Percentiles rank a stretch among this genome's conserved stretches.
Evolutionary conservation across 2,329 filamentous ascomycete genomes (phyloP).

Genomic region (Hypocreales sp.): DNA sequence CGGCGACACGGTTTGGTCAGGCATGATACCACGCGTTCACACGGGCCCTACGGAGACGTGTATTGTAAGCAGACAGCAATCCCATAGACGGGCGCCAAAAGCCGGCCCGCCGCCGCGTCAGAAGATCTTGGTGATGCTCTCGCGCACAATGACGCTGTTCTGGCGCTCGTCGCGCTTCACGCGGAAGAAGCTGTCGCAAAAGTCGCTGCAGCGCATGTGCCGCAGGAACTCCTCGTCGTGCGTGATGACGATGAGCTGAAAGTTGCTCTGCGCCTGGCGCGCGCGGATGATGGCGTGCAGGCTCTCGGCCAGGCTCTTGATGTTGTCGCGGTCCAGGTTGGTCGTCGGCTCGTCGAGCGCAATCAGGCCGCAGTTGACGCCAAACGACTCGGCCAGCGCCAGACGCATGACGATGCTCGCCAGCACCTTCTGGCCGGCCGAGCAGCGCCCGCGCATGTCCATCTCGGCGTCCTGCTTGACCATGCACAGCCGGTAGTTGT

Average conservation of each 20-base stretch:
- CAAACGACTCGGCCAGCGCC: constrained; percentile 91
- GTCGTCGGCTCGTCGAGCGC: constrained; percentile 96
- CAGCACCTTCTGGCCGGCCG: constrained; percentile 89
- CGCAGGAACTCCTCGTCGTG: constrained; percentile 94
- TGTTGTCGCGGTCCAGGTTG: constrained; percentile 91
- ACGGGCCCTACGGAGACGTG: too few relatives aligned
- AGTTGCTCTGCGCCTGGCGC: constrained; percentile 76
- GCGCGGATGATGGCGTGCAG: constrained; percentile 76
- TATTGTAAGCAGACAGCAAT: too few relatives aligned
- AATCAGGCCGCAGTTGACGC: constrained; percentile 88
- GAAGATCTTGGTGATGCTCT: constrained; percentile 38
- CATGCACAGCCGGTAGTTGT: constrained; percentile 98
- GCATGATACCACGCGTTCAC: too few relatives aligned
- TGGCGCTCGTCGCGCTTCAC: constrained; percentile 72
- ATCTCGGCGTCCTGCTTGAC: constrained; percentile 94
- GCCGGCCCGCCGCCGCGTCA: too few relatives aligned
- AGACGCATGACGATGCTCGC: constrained; percentile 96
- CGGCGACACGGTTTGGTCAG: too few relatives aligned
- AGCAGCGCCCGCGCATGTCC: constrained; percentile 98
- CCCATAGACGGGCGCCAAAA: too few relatives aligned
- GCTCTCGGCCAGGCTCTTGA: constrained; percentile 70
- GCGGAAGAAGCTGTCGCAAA: constrained; percentile 81
- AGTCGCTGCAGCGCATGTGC: constrained; percentile 88
- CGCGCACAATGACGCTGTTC: constrained; percentile 70
- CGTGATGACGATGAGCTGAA: constrained; percentile 96